Evolutionary conservation across 495 filamentous ascomycete species (phyloP).

Genomic region (Xylaria venustula): DNA sequence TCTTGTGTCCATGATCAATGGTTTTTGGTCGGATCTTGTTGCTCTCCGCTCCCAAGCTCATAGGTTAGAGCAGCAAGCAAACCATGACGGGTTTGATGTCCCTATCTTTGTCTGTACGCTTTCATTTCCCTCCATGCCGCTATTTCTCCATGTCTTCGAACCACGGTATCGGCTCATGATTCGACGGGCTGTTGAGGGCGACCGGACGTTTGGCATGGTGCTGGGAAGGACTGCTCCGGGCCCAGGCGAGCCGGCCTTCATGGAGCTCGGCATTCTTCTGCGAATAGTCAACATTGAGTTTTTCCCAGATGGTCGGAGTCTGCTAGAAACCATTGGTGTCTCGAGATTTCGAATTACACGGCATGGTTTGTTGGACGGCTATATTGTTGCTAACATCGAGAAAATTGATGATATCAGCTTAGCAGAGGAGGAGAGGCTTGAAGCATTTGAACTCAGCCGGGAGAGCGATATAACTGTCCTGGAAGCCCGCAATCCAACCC

Average conservation of each 20-base stretch:
- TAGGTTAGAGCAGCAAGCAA: conserved; percentile 35
- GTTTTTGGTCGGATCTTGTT: conserved; percentile 66
- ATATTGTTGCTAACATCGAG: conserved; percentile 70
- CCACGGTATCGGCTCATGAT: conserved; percentile 88
- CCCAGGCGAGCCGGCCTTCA: conserved; percentile 48
- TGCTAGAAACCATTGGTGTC: conserved; percentile 72
- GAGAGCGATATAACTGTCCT: conserved; percentile 19
- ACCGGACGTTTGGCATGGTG: conserved; percentile 81
- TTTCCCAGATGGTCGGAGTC: conserved; percentile 75
- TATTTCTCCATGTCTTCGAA: conserved; percentile 88
- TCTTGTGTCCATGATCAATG: conserved; percentile 57
- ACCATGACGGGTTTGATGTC: conserved; percentile 56
- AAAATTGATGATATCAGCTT: conserved; percentile 77
- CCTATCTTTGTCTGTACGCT: conserved; percentile 82
- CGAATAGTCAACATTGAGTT: conserved; percentile 69
- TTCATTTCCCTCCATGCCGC: conserved; percentile 78
- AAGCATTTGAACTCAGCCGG: conserved; percentile 57
- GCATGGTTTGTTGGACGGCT: conserved; percentile 68
- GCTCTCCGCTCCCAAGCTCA: conserved; percentile 29
- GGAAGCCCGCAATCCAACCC: background rate
- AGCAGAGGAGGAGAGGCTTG: conserved; percentile 73
- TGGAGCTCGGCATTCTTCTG: conserved; percentile 75
- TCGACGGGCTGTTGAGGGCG: conserved; percentile 68
- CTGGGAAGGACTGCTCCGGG: conserved; percentile 32
- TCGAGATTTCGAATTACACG: conserved; percentile 71